Evolutionary conservation across 2,329 filamentous ascomycete genomes (phyloP).

Genomic region (Pseudogymnoascus sp.): DNA sequence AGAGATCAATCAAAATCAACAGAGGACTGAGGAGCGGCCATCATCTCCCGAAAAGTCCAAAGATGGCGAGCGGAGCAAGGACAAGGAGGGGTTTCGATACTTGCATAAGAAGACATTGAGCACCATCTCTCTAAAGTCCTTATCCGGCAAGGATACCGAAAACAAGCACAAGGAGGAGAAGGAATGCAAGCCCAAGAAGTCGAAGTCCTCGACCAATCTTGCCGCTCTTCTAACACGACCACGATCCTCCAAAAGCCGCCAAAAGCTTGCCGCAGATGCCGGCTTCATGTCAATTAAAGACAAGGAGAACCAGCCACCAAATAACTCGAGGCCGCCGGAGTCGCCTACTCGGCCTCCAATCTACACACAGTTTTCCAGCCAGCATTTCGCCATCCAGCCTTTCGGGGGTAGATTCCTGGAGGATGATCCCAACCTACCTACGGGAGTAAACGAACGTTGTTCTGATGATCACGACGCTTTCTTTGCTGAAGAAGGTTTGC

Average conservation of each 20-base stretch:
- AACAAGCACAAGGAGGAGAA: conserved; percentile 36
- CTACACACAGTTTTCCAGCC: conserved; percentile 63
- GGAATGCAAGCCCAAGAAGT: conserved; percentile 60
- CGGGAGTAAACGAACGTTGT: conserved; percentile 22
- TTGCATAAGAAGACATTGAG: conserved; percentile 39
- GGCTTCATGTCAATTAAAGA: conserved; percentile 48
- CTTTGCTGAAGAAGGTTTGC: conserved; percentile 12
- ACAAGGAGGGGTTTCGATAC: conserved; percentile 28
- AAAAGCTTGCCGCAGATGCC: conserved; percentile 43
- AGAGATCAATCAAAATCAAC: conserved; percentile 50
- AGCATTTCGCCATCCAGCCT: conserved; percentile 30
- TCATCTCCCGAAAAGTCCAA: conserved; percentile 34
- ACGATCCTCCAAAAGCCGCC: conserved; percentile 62
- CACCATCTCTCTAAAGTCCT: conserved; percentile 38
- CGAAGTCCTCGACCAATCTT: conserved; percentile 78
- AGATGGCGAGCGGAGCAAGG: conserved; percentile 28
- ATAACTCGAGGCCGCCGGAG: conserved; percentile 35
- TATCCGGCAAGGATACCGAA: conserved; percentile 31
- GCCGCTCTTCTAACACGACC: conserved; percentile 64
- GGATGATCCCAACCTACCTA: conserved; percentile 28
- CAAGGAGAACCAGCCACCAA: conserved; percentile 74
- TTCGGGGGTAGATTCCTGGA: conserved; percentile 29
- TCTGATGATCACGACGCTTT: conserved; percentile 19
- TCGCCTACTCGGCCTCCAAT: conserved; percentile 51
- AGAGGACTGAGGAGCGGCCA: conserved; percentile 27